These are phyloP conservation scores for Phlebiopsis gigantea DNA, from an alignment of 768 basidiomycete genomes.

Conservation along the genomic window DNA sequence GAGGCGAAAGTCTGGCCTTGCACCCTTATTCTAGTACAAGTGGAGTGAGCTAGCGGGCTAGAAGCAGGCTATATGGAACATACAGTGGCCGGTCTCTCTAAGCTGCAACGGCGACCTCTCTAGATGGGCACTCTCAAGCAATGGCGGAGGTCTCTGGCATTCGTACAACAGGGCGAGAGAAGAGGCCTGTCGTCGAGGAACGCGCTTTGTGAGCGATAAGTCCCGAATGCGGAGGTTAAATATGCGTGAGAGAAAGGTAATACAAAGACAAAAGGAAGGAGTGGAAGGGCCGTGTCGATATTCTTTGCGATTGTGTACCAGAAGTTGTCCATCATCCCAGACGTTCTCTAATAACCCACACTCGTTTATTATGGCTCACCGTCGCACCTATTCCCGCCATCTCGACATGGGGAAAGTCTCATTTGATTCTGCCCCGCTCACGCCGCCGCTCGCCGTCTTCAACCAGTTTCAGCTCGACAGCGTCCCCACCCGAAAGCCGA, in stretches of 20 bases:
- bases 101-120: background rate
- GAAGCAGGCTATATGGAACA: background rate
- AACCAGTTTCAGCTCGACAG: conserved; percentile 16
- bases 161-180: background rate
- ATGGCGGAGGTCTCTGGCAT: background rate
- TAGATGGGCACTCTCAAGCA: too few relatives aligned
- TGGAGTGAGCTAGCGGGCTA: background rate
- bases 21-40: background rate
- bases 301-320: conserved; percentile 6
- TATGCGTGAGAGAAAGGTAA: background rate
- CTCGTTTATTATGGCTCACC: conserved; percentile 24
- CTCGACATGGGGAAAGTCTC: conserved; percentile 22
- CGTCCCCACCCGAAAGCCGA: conserved; percentile 31
- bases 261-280: background rate
- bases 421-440: conserved; percentile 24
- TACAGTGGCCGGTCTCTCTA: background rate
- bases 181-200: background rate
- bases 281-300: background rate
- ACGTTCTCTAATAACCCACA: conserved; percentile 13
- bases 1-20: background rate
- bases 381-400: conserved; percentile 22
- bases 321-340: background rate
- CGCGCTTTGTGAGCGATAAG: background rate
- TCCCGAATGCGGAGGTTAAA: background rate
- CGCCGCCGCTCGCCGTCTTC: conserved; percentile 22